Conservation (phyloP, 179 eudicot species). For the Spinacia oleracea region DNA sequence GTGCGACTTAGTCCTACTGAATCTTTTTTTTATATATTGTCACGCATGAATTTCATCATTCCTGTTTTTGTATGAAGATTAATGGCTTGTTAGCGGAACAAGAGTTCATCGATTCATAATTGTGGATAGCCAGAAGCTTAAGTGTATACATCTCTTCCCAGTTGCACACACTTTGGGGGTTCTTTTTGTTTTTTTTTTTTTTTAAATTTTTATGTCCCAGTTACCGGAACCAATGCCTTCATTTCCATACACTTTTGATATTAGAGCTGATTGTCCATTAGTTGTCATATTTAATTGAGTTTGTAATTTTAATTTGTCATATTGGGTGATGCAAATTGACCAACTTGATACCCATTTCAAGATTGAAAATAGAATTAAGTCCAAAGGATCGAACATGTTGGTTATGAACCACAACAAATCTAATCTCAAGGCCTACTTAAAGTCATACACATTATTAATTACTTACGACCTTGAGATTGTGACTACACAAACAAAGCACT, state of each 20-base stretch:
- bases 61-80: conserved; percentile 6
- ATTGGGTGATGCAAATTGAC: no score
- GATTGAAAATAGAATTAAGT: neutral
- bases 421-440: neutral
- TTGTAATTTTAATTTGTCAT: no score
- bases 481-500: neutral
- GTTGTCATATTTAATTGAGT: neutral
- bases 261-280: neutral
- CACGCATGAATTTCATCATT: neutral
- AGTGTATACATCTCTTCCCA: neutral
- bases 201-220: neutral
- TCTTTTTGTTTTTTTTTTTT: neutral
- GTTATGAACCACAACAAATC: neutral
- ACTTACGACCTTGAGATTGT: neutral
- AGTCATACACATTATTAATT: neutral
- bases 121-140: neutral
- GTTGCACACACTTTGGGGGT: no score
- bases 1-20: conserved; percentile 17
- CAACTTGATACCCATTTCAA: no score
- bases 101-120: neutral
- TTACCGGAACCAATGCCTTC: no score
- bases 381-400: neutral
- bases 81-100: conserved; percentile 10
- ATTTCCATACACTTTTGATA: no score
- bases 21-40: neutral